Evolutionary conservation across 2,329 filamentous ascomycete genomes (phyloP).

Genomic region (Aspergillus niger): DNA sequence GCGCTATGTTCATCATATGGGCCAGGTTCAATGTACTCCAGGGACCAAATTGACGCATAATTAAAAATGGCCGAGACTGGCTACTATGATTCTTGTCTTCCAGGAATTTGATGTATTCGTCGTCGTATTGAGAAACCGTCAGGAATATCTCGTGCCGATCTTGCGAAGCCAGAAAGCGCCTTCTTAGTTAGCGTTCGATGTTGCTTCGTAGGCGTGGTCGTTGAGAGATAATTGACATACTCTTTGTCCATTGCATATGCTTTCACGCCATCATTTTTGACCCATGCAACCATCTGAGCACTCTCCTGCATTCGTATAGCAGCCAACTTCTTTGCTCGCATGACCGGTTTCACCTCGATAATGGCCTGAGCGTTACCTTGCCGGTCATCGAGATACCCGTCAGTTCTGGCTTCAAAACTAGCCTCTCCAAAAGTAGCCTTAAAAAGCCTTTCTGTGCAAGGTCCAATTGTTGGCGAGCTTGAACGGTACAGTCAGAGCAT

Average conservation of each 20-base stretch:
- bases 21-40: neutral
- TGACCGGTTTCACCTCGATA: too few relatives aligned
- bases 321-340: too few relatives aligned
- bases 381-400: too few relatives aligned
- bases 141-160: constrained; percentile 9
- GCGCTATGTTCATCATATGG: neutral
- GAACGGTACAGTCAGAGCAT: too few relatives aligned
- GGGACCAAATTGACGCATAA: constrained; percentile 16
- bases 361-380: too few relatives aligned
- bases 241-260: neutral
- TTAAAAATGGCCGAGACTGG: constrained; percentile 6
- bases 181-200: neutral
- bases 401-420: too few relatives aligned
- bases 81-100: neutral
- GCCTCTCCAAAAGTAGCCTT: too few relatives aligned
- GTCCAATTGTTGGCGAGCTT: too few relatives aligned
- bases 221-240: neutral
- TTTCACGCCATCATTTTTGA: too few relatives aligned
- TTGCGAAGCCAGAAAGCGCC: constrained; percentile 6
- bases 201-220: neutral
- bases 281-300: too few relatives aligned
- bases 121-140: constrained; percentile 7
- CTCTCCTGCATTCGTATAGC: too few relatives aligned
- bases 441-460: too few relatives aligned
- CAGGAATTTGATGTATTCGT: constrained; percentile 10